Evolutionary conservation across 345 rosid species (phyloP).

Genomic region (Melaleuca quinquenervia): DNA sequence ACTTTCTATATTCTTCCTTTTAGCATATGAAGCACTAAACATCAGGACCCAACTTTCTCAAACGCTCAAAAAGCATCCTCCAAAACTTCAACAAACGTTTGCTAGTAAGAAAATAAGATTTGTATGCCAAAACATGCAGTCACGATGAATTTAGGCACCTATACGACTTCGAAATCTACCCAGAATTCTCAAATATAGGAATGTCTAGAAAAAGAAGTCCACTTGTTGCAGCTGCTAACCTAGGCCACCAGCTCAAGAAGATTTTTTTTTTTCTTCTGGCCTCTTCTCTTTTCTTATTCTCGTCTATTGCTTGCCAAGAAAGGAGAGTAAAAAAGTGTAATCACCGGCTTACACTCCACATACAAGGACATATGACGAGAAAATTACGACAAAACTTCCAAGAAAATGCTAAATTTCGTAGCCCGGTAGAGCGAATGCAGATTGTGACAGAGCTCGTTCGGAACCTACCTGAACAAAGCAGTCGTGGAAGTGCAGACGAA

Average conservation of each 20-base stretch:
- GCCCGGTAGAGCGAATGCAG: neutral
- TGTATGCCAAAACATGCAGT: neutral
- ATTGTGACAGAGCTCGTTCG: neutral
- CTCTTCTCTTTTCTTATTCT: neutral
- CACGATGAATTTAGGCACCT: neutral
- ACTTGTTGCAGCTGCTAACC: neutral
- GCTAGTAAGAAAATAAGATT: neutral
- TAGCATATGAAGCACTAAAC: neutral
- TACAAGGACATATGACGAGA: neutral
- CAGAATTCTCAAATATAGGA: neutral
- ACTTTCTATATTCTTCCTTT: neutral
- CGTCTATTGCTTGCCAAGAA: neutral
- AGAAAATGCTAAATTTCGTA: neutral
- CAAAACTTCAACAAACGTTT: neutral
- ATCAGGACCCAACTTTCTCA: neutral
- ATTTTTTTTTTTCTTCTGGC: neutral
- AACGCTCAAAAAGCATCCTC: neutral
- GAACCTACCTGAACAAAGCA: slow-evolving; percentile 75
- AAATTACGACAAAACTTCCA: neutral
- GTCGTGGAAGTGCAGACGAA: slow-evolving; percentile 87
- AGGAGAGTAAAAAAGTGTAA: neutral
- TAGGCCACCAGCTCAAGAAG: neutral
- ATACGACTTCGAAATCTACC: neutral
- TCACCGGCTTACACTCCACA: neutral
- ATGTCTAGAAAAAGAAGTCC: neutral